These are phyloP conservation scores for Limtongia smithiae DNA, from an alignment of 805 yeast species.

Conservation along the genomic window DNA sequence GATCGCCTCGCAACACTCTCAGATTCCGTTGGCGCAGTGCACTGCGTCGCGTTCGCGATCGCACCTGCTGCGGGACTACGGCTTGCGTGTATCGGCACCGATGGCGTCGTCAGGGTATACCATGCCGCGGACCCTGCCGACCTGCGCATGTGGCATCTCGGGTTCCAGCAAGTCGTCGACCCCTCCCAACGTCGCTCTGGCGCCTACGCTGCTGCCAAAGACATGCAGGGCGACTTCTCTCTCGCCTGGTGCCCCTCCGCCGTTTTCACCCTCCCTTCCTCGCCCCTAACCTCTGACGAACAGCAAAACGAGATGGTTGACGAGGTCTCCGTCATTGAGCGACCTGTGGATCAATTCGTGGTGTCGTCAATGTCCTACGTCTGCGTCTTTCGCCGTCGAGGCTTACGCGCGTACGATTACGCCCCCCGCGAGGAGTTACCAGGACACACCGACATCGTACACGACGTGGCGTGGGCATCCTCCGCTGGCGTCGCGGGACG, in stretches of 20 bases:
- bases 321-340: constrained; percentile 64
- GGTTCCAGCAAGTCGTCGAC: constrained; percentile 57
- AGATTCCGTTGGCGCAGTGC: constrained; percentile 84
- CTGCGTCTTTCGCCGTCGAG: constrained; percentile 59
- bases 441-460: constrained; percentile 50
- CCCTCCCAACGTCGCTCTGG: neutral
- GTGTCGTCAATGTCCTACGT: constrained; percentile 88
- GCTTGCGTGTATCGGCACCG: constrained; percentile 83
- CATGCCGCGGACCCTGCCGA: constrained; percentile 91
- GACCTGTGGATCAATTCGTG: constrained; percentile 76
- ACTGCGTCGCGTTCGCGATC: constrained; percentile 77
- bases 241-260: constrained; percentile 27
- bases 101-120: constrained; percentile 78
- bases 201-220: constrained; percentile 7
- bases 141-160: constrained; percentile 72
- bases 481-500: constrained; percentile 50
- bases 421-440: constrained; percentile 48
- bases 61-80: constrained; percentile 79
- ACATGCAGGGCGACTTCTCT: constrained; percentile 21
- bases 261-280: neutral
- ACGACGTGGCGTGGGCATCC: constrained; percentile 27
- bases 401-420: neutral
- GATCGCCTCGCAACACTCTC: constrained; percentile 66
- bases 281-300: neutral
- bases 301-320: constrained; percentile 40